Conservation (phyloP, 768 basidiomycete genomes). For the Panaeolus papilionaceus region DNA sequence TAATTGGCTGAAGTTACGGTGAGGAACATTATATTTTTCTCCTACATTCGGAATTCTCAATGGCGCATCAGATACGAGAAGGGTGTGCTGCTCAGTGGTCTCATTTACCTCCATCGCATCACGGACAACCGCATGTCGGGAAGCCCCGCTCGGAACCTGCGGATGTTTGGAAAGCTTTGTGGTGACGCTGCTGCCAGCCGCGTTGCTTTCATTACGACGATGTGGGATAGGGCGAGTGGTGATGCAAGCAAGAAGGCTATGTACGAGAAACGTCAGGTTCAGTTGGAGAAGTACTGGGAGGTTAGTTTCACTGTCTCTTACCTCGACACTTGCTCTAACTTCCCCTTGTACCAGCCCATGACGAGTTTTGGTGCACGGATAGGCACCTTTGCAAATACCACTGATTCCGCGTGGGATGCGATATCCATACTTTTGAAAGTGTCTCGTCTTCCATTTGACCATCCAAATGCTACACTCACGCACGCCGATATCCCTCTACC, state of each 20-base stretch:
- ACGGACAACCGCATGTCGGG: constrained; percentile 22
- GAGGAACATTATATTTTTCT: not conserved
- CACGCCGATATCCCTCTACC: too few relatives aligned
- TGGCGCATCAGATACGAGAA: constrained; percentile 7
- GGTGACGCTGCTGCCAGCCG: constrained; percentile 21
- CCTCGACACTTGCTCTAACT: not conserved
- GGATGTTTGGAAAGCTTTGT: constrained; percentile 25
- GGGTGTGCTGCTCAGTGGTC: constrained; percentile 15
- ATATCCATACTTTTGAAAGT: constrained; percentile 34
- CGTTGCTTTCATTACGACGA: constrained; percentile 25
- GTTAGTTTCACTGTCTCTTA: not conserved
- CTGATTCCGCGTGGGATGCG: constrained; percentile 27
- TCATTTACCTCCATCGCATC: constrained; percentile 25
- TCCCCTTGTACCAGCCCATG: too few relatives aligned
- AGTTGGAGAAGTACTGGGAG: constrained; percentile 27
- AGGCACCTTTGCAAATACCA: constrained; percentile 22
- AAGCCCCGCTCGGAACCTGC: constrained; percentile 19
- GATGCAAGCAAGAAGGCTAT: constrained; percentile 26
- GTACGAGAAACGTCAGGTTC: constrained; percentile 20
- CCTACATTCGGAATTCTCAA: not conserved
- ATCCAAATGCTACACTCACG: not conserved
- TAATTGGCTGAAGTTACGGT: constrained; percentile 24
- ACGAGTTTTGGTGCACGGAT: constrained; percentile 20
- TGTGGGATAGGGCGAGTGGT: constrained; percentile 22
- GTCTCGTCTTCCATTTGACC: not conserved